phyloP scores from a whole-genome alignment of 1,284 basidiomycete species.

The Schizophyllum commune region DNA sequence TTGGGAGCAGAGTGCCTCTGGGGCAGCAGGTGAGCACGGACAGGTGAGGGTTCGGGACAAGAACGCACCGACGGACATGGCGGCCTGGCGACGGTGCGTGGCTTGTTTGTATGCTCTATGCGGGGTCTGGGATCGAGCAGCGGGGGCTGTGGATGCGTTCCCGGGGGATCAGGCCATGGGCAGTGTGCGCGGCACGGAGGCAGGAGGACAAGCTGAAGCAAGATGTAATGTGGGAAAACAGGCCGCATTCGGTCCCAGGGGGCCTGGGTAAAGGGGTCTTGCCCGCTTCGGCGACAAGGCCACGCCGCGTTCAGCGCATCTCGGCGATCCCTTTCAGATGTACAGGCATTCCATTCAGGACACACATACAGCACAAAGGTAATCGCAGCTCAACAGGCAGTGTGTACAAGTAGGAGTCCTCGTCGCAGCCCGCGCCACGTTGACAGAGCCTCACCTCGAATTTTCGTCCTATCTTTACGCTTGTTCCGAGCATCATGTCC shows the following conservation, averaged over 20 bases:
- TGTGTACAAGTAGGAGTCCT: too few species aligned
- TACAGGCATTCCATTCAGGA: too few species aligned
- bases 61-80: neutral
- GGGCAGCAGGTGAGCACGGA: neutral
- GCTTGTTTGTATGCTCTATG: neutral
- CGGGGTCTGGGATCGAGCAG: neutral
- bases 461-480: too few species aligned
- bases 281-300: neutral
- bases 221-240: neutral
- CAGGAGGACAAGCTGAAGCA: neutral
- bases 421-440: too few species aligned
- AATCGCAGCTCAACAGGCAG: too few species aligned
- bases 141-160: neutral
- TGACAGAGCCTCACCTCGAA: too few species aligned
- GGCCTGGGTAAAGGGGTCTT: neutral
- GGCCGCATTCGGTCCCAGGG: neutral
- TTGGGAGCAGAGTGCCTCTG: neutral
- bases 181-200: neutral
- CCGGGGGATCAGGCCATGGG: neutral
- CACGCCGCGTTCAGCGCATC: neutral
- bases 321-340: too few species aligned
- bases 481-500: too few species aligned
- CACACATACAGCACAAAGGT: too few species aligned
- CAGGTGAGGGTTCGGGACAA: neutral
- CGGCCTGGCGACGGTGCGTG: neutral